A percentile compares a stretch with the other conserved stretches of the same genome.
Conservation (phyloP, 1,139 yeast species). For the Blastobotrys arbuscula region DNA sequence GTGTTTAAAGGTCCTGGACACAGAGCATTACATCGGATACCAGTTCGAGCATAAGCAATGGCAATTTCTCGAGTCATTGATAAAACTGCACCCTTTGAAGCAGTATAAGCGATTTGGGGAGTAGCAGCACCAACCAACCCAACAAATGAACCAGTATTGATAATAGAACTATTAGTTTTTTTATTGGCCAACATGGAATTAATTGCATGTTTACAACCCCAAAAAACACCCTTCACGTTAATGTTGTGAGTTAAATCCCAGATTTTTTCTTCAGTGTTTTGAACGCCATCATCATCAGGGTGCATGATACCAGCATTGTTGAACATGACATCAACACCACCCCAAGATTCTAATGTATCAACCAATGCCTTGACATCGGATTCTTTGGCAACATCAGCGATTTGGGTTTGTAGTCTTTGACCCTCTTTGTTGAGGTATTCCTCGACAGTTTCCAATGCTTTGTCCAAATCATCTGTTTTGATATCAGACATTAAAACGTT, state of each 20-base stretch:
- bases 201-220: constrained; percentile 51
- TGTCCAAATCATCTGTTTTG: constrained; percentile 29
- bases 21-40: constrained; percentile 63
- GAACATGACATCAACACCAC: constrained; percentile 59
- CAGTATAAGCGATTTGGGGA: constrained; percentile 38
- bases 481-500: constrained; percentile 63
- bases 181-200: constrained; percentile 44
- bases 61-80: constrained; percentile 59
- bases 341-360: constrained; percentile 37
- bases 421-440: constrained; percentile 19
- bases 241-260: constrained; percentile 49
- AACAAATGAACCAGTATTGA: constrained; percentile 58
- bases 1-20: constrained; percentile 61
- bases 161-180: constrained; percentile 49
- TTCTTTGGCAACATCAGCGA: constrained; percentile 35
- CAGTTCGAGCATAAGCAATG: constrained; percentile 57
- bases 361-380: constrained; percentile 34
- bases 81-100: constrained; percentile 39
- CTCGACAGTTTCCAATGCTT: constrained; percentile 30
- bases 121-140: constrained; percentile 44
- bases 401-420: constrained; percentile 27
- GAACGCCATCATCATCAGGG: constrained; percentile 50
- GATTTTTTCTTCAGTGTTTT: constrained; percentile 38
- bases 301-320: constrained; percentile 78
- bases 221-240: constrained; percentile 53